These are phyloP conservation scores for Orbilia quercus DNA, from an alignment of 2,329 filamentous ascomycete species.

Conservation along the genomic window DNA sequence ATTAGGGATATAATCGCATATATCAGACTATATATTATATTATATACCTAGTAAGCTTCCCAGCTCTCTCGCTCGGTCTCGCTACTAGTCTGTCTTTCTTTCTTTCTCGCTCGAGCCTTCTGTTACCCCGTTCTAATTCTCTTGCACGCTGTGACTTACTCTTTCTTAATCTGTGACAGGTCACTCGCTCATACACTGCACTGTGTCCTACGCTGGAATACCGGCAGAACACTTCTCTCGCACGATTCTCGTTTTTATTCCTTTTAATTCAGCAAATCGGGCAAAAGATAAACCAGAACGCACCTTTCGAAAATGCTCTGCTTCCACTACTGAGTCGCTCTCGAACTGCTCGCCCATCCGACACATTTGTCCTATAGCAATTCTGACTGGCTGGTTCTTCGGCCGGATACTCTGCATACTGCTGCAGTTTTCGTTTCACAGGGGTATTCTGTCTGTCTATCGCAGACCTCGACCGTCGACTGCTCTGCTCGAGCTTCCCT, in stretches of 20 bases:
- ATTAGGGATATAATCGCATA: slow-evolving; percentile 41
- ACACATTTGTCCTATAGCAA: slow-evolving; percentile 25
- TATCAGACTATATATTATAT: slow-evolving; percentile 23
- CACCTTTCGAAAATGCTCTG: slow-evolving; percentile 9
- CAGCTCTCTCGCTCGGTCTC: slow-evolving; percentile 12
- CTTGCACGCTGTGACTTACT: slow-evolving; percentile 4
- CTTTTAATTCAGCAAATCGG: slow-evolving; percentile 23
- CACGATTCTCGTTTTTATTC: slow-evolving; percentile 8
- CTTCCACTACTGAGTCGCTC: slow-evolving; percentile 28
- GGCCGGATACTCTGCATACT: slow-evolving; percentile 13
- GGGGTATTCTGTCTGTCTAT: slow-evolving; percentile 21
- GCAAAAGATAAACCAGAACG: slow-evolving; percentile 18
- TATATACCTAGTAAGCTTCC: slow-evolving; percentile 53
- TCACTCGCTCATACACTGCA: slow-evolving; percentile 47
- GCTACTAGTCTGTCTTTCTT: no score
- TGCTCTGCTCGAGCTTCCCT: no score
- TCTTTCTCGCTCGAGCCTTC: slow-evolving; percentile 40
- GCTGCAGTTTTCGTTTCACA: slow-evolving; percentile 41
- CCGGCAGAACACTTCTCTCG: slow-evolving; percentile 7
- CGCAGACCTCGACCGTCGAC: slow-evolving; percentile 6
- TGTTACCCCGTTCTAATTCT: slow-evolving; percentile 6
- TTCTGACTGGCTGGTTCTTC: slow-evolving; percentile 40
- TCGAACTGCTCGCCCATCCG: slow-evolving; percentile 29
- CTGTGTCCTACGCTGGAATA: no score
- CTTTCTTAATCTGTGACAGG: slow-evolving; percentile 33